phyloP scores from a whole-genome alignment of 352 stramenopile genomes.

The Phytophthora chlamydospora region DNA sequence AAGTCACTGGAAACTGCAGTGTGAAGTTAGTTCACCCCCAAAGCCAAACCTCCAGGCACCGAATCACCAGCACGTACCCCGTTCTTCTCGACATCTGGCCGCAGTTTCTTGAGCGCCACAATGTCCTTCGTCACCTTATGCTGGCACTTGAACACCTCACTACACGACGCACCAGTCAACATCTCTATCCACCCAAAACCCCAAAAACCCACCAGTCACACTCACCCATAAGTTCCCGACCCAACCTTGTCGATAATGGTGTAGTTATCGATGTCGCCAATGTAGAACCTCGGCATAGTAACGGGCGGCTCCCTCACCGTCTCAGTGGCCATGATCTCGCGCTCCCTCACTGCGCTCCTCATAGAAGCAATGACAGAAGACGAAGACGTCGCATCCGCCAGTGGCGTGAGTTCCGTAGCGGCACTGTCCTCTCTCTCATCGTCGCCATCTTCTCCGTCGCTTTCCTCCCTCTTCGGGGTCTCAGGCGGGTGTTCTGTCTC shows the following conservation, averaged over 20 bases:
- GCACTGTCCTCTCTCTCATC: conserved; percentile 33
- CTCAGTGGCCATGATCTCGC: conserved; percentile 71
- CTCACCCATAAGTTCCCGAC: conserved; percentile 85
- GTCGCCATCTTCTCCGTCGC: conserved; percentile 37
- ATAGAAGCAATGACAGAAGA: conserved; percentile 74
- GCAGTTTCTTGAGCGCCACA: conserved; percentile 85
- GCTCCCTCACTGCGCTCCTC: conserved; percentile 69
- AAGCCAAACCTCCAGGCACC: conserved; percentile 2
- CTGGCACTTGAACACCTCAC: conserved; percentile 90
- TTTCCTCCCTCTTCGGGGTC: conserved; percentile 24
- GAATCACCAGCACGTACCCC: conserved; percentile 48
- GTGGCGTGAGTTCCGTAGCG: not conserved
- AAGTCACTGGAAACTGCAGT: conserved; percentile 92
- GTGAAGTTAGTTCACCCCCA: not conserved
- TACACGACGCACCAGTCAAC: conserved; percentile 27
- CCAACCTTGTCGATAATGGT: conserved; percentile 91
- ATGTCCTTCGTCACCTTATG: conserved; percentile 90
- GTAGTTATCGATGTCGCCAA: conserved; percentile 88
- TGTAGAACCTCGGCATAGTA: conserved; percentile 74
- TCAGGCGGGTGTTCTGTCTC: conserved; percentile 2
- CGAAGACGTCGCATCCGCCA: conserved; percentile 37
- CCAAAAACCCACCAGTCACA: conserved; percentile 4
- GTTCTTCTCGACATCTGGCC: conserved; percentile 88
- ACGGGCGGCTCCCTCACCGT: conserved; percentile 38
- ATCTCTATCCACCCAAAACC: not conserved